Percentiles rank a stretch among this genome's conserved stretches.
phyloP scores from a whole-genome alignment of 1,284 basidiomycete genomes.

The Trametes sp. region DNA sequence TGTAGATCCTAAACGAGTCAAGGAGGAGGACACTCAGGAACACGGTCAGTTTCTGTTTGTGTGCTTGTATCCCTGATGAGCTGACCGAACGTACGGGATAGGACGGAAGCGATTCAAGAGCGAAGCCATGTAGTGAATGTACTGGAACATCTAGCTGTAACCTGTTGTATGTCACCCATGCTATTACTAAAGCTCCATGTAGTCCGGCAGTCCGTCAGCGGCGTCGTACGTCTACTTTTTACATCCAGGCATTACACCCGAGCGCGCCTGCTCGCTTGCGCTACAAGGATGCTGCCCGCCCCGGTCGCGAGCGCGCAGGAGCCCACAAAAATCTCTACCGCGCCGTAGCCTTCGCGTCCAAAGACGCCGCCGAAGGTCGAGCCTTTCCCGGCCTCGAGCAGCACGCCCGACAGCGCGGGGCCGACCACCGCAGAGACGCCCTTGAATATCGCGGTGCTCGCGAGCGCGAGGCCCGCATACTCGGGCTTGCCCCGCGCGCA shows the following conservation, averaged over 20 bases:
- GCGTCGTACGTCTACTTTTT: neutral
- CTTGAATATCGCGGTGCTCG: slow-evolving; percentile 34
- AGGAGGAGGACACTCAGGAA: slow-evolving; percentile 1
- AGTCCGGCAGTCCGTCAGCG: neutral
- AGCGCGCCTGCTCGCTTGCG: slow-evolving; percentile 24
- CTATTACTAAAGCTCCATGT: neutral
- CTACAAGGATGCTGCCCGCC: slow-evolving; percentile 31
- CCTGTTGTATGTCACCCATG: neutral
- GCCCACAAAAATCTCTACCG: slow-evolving; percentile 40
- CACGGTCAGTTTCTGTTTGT: neutral
- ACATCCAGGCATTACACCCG: neutral
- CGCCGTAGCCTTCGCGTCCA: slow-evolving; percentile 36
- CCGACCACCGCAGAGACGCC: slow-evolving; percentile 38
- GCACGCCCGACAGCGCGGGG: slow-evolving; percentile 35
- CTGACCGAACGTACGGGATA: neutral
- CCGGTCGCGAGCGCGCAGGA: slow-evolving; percentile 35
- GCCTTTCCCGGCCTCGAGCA: slow-evolving; percentile 35
- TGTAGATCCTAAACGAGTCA: slow-evolving; percentile 4
- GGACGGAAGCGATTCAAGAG: slow-evolving; percentile 7
- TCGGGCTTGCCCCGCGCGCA: slow-evolving; percentile 38
- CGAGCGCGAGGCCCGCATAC: slow-evolving; percentile 35
- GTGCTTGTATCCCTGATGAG: neutral
- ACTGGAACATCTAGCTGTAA: neutral
- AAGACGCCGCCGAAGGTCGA: slow-evolving; percentile 26
- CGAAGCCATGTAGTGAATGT: slow-evolving; percentile 6